Evolutionary conservation across 352 stramenopile genomes (phyloP), one percentile per base, ranked within the genome.

Genomic region (Sclerospora graminicola): DNA sequence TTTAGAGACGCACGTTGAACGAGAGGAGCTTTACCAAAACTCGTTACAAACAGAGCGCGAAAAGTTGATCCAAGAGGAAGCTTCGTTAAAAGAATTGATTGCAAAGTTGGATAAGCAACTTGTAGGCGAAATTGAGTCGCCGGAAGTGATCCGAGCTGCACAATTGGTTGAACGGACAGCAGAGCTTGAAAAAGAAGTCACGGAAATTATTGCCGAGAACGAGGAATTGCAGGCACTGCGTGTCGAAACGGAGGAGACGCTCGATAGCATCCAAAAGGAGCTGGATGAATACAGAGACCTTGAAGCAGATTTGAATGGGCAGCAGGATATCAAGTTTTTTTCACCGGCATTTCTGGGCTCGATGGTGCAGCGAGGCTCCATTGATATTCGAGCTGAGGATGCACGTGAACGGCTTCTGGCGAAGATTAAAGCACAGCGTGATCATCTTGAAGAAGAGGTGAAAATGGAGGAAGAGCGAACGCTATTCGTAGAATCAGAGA

Each of bases 141-240:
- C 65, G 13, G 79, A 90, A 45, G 69, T 84, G 13, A 31, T 60
- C 26, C 73, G 75, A 27, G 77, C 73, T 2, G 59, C 61, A 24
- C 70, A 85, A 30, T 32, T 90, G 21, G 63, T 51, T 16, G 58
- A 63, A 19, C 60, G 69, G 31, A 81, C 79, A 31, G 57, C 40
- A 0, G 66, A 66, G 5, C 58, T 90, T 0, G 74, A 83, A 41
- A 79, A 85, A 15, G 76, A 90, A 41, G 80, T 90, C 8, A 64
- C 44, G 0, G 75, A 87, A 5, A 65, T 86, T 32, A 76, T 85
- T 19, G 59, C 65, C 4, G 76, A 88, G 42, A 89, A 90, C 24
- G 73, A 85, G 31, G 52, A 73, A 21, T 48, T 90, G 13, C 70
- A 74, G 8, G 41, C 69, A 35, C 51, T 66, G 31, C 62, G 73